Base-by-base conservation (phyloP, 2,329 filamentous ascomycete species). In the Sporothrix dimorphospora region DNA sequence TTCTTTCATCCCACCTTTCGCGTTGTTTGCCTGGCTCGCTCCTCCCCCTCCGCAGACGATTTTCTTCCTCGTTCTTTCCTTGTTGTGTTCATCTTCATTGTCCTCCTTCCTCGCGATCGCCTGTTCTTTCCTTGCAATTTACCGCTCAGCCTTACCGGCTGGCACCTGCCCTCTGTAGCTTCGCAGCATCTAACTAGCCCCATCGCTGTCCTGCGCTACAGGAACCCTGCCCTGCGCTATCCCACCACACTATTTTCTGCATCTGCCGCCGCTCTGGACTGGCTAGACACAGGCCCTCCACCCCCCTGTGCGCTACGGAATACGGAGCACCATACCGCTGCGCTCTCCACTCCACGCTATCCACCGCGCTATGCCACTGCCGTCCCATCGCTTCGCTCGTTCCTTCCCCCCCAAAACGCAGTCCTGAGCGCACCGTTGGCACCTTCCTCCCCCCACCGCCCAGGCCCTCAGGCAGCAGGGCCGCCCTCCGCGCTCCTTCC, bases 161-260 rank as follows among this genome's bases (percentile, higher is more conserved):
- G 45, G 59, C 14, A 34, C 47, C 47, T 51, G 21, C 45, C 65
- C 61, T 66, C 42, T n/a, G 24, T n/a, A 11, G 24, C 63, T 49
- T 47, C 42, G 12, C 24, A 66, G 63, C 34, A 65, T 45, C 59
- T 27, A 27, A 57, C 30, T 51, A 67, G 45, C 21, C 38, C 59
- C 21, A 21, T 42, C 42, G 5, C 40, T 59, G 42, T 27, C 49
- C 63, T 69, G 49, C 57, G 57, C 69, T 69, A 71, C 65, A 14
- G 40, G 14, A 30, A 66, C 73, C 73, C 57, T 74, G 57, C 57
- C 49, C 71, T 53, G 27, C 71, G 67, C 71, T 73, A 74, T 73
- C 59, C 40, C 59, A 49, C 73, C 51, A 24, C 63, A 45, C 53
- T 65, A 51, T 70, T 63, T 19, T 30, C 42, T 51, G 1, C 27